Base-by-base conservation (phyloP, 768 basidiomycete genomes). In the Suillus subaureus region DNA sequence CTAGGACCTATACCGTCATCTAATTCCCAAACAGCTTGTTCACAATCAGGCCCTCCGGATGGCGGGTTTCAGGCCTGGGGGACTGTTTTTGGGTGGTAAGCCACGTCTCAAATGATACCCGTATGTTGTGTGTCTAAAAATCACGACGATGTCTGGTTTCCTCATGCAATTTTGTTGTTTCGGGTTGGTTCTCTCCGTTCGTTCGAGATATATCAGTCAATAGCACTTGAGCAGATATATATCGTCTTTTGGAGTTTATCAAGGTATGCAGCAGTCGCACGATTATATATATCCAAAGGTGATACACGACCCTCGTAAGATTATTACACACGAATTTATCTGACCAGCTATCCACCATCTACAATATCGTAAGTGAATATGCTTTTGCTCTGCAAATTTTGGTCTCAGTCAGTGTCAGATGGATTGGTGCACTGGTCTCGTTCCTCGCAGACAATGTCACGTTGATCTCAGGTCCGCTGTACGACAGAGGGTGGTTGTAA, bases 231-330 rank as follows among this genome's bases (percentile, higher is more conserved):
- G 56, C 21, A 62, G 76, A 18, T 76, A 78, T 61, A 69, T 71
- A 21, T 70, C 69, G 23, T 72, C 75, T 6, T 78, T 71, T 57
- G 77, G 76, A 40, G 76, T 76, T 15, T 78, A 78, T 55, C 76
- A 79, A 74, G 73, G 75, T 69, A n/a, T n/a, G n/a, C n/a, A n/a
- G n/a, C n/a, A n/a, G n/a, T n/a, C n/a, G n/a, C n/a, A n/a, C n/a
- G n/a, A 35, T 31, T 18, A 18, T 21, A 33, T 8, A 6, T 28
- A 28, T n/a, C 58, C 33, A 9, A 26, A 63, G 40, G 7, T 23
- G 18, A 63, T 18, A 28, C 42, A 63, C 7, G 6, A 74, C 74
- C n/a, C 39, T 16, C 26, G 23, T 15, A 57, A 77, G 78, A 77
- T 71, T 78, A 70, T 65, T 80, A 77, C 63, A 73, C 71, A 23